Base-by-base conservation (phyloP, 2,329 filamentous ascomycete genomes). In the Lachnellula subtilissima region DNA sequence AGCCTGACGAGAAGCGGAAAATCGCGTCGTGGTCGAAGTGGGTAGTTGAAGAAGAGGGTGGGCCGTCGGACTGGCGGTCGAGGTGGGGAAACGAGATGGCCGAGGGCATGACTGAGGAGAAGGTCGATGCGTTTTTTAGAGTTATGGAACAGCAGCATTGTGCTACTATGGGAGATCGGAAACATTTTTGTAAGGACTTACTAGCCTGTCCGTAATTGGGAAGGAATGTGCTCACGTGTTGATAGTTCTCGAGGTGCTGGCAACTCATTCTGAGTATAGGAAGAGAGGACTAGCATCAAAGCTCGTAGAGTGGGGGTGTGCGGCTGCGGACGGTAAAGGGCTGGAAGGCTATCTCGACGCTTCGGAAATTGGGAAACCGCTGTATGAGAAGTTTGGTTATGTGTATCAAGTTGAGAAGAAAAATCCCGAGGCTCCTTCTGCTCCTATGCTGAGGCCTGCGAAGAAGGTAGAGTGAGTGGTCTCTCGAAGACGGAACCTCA, bases 341-440 rank as follows among this genome's bases (percentile, higher is more conserved):
- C 6, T 54, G 22, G 57, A 57, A 40, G 32, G 25, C 35, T 60
- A 60, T 48, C 39, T 60, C n/a, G 57, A 60, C 55, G 57, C 52
- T 11, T 47, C n/a, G 11, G 19, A 28, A 35, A 5, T 3, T 22
- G 57, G 49, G 9, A 47, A 42, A 35, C 42, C 23, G 19, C 37
- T 60, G n/a, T 60, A 55, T 52, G 51, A 55, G 57, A 52, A 32
- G 45, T 52, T 48, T 47, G 57, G 54, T 19, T 54, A 28, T 37
- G 23, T 54, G 6, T 23, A 54, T 14, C 42, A 54, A 32, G n/a
- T 14, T 7, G 22, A 48, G 45, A 28, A 28, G 23, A 9, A 48
- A 14, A 14, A 43, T 9, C n/a, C 12, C 19, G 40, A n/a, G 5
- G 8, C 45, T 32, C 12, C 3, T 14, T 48, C 45, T 28, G 11